These are phyloP conservation scores for Geotrichum klebahnii DNA, from an alignment of 1,139 yeast species.

Conservation along the genomic window DNA sequence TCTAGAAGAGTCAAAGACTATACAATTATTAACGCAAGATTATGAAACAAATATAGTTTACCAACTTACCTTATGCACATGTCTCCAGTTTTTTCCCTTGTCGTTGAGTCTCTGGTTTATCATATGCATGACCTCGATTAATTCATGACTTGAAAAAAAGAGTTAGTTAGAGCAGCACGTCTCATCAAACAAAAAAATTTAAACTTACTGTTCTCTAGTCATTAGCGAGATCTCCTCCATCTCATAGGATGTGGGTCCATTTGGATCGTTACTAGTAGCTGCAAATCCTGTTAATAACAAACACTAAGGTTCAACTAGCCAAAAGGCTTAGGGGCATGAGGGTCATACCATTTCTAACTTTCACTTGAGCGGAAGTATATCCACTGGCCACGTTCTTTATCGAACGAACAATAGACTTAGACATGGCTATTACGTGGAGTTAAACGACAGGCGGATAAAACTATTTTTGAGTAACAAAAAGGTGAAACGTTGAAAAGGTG, in stretches of 20 bases:
- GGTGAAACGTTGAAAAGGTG: neutral
- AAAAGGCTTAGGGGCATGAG: neutral
- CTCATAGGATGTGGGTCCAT: conserved; percentile 76
- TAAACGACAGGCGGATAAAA: too few species aligned
- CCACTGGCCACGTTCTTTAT: conserved; percentile 93
- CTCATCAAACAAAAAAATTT: neutral
- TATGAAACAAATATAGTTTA: neutral
- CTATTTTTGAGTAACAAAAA: neutral
- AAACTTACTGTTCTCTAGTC: conserved; percentile 54
- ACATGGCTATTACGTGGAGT: conserved; percentile 44
- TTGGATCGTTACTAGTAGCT: conserved; percentile 86
- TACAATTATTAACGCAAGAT: conserved; percentile 27
- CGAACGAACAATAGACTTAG: conserved; percentile 75
- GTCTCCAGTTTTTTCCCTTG: conserved; percentile 97
- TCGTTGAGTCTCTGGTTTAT: conserved; percentile 88
- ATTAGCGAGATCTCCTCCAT: conserved; percentile 80
- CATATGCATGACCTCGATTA: conserved; percentile 93
- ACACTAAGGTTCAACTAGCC: neutral
- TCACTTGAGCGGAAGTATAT: conserved; percentile 77
- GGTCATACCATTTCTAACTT: conserved; percentile 62
- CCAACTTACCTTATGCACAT: conserved; percentile 64
- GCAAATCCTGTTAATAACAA: neutral
- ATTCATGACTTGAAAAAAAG: conserved; percentile 48
- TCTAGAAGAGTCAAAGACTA: conserved; percentile 73
- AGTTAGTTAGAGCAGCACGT: neutral